A percentile compares a stretch with the other conserved stretches of the same genome.
Conservation (phyloP, 208 protist species). For the Trypanosoma vivax region DNA sequence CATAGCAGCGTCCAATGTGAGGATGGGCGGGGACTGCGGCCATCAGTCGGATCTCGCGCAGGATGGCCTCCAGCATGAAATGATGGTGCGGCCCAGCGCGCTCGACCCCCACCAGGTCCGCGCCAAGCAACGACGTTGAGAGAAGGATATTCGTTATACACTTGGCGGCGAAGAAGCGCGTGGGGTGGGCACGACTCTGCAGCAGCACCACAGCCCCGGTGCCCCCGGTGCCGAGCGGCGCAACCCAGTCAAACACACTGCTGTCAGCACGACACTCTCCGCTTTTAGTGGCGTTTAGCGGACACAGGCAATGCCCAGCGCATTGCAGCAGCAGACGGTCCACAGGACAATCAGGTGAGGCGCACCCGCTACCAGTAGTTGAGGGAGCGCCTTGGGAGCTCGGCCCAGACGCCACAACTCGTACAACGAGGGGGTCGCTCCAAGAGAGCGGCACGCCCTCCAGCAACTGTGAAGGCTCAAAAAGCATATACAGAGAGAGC, state of each 20-base stretch:
- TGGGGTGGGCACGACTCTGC: conserved; percentile 15
- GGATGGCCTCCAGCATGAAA: not conserved
- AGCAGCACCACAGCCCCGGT: conserved; percentile 14
- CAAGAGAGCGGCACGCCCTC: conserved; percentile 5
- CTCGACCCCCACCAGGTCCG: not conserved
- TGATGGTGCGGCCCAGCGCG: not conserved
- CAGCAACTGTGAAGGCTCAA: not conserved
- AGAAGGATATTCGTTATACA: conserved; percentile 4
- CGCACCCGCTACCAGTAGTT: not conserved
- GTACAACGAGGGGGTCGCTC: conserved; percentile 1
- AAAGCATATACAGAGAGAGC: not conserved
- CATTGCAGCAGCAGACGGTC: conserved; percentile 1
- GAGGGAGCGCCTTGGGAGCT: too few species aligned
- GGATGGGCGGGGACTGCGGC: conserved; percentile 13
- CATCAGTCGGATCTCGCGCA: conserved; percentile 4
- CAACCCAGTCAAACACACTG: conserved; percentile 5
- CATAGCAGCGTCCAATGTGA: conserved; percentile 17
- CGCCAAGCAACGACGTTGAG: not conserved
- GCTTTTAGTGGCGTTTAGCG: too few species aligned
- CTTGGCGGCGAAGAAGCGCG: conserved; percentile 23
- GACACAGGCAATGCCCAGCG: too few species aligned
- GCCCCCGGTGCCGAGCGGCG: conserved; percentile 8
- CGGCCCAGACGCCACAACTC: not conserved
- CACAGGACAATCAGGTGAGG: not conserved
- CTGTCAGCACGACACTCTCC: not conserved